phyloP scores from a whole-genome alignment of 1,284 basidiomycete genomes.

The Pulveroboletus sp. region DNA sequence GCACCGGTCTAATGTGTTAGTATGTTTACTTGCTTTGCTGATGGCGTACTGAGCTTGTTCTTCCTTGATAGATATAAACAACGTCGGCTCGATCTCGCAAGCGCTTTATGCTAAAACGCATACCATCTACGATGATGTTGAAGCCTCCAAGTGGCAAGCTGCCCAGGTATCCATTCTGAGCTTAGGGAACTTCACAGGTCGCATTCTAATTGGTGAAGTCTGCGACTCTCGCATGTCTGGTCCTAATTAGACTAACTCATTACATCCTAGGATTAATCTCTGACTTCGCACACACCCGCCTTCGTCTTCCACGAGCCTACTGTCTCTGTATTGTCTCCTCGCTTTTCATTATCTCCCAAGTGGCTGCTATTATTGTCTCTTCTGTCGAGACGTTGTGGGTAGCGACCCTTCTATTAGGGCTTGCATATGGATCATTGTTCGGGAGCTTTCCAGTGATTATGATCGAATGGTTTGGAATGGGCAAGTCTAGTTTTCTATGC shows the following conservation, averaged over 20 bases:
- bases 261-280: conserved; percentile 60
- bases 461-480: conserved; percentile 86
- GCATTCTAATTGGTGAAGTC: conserved; percentile 71
- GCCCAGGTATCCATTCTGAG: conserved; percentile 85
- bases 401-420: conserved; percentile 70
- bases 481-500: conserved; percentile 40
- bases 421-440: conserved; percentile 80
- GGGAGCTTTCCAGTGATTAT: conserved; percentile 75
- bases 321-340: conserved; percentile 67
- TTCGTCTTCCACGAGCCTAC: conserved; percentile 66
- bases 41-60: background rate
- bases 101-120: conserved; percentile 76
- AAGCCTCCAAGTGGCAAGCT: conserved; percentile 78
- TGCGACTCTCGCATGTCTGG: background rate
- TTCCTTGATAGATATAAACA: conserved; percentile 76
- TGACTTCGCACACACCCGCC: conserved; percentile 65
- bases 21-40: conserved; percentile 6
- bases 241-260: no score
- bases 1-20: conserved; percentile 88
- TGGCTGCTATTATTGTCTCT: conserved; percentile 57
- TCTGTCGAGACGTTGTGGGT: conserved; percentile 70
- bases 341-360: conserved; percentile 72
- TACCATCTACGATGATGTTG: conserved; percentile 60
- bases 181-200: conserved; percentile 81
- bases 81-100: conserved; percentile 90